Evolutionary conservation across 139 green algal genomes (phyloP).

Genomic region (Chlamydomonas incerta): DNA sequence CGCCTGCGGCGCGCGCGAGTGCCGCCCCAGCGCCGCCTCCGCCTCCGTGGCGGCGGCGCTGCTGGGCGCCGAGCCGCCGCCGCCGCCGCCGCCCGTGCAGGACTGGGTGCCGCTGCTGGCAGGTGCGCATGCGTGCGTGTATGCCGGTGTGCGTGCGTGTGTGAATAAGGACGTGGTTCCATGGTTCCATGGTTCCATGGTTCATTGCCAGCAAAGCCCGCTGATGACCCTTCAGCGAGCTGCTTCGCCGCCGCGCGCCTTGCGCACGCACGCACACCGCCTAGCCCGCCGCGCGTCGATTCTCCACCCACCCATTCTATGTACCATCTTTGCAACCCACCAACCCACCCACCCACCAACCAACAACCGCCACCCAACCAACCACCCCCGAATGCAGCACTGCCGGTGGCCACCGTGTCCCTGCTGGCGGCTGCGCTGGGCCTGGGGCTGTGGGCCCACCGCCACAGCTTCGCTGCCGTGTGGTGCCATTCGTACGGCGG

Average conservation of each 20-base stretch:
- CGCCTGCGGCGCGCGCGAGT: constrained; percentile 15
- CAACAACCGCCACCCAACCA: too few species aligned
- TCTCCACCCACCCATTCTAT: too few species aligned
- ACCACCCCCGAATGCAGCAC: neutral
- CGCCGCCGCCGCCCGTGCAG: constrained; percentile 8
- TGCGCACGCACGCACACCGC: too few species aligned
- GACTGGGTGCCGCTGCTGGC: constrained; percentile 34
- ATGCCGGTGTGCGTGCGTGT: too few species aligned
- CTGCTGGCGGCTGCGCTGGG: neutral
- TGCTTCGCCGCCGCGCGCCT: too few species aligned
- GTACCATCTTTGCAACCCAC: too few species aligned
- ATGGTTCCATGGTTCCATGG: too few species aligned
- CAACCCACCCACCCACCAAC: too few species aligned
- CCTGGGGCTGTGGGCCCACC: neutral
- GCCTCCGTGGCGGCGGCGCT: constrained; percentile 34
- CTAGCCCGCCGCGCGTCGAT: too few species aligned
- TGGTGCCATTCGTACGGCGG: neutral
- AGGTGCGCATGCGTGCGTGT: neutral
- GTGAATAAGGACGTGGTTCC: too few species aligned
- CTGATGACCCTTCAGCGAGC: too few species aligned
- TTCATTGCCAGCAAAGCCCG: too few species aligned
- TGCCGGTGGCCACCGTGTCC: neutral
- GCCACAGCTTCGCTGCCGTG: constrained; percentile 14
- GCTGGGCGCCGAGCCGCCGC: constrained; percentile 1
- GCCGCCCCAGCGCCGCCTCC: neutral